Evolutionary conservation across 768 basidiomycete genomes (phyloP).

Genomic region (Lactarius indigo): DNA sequence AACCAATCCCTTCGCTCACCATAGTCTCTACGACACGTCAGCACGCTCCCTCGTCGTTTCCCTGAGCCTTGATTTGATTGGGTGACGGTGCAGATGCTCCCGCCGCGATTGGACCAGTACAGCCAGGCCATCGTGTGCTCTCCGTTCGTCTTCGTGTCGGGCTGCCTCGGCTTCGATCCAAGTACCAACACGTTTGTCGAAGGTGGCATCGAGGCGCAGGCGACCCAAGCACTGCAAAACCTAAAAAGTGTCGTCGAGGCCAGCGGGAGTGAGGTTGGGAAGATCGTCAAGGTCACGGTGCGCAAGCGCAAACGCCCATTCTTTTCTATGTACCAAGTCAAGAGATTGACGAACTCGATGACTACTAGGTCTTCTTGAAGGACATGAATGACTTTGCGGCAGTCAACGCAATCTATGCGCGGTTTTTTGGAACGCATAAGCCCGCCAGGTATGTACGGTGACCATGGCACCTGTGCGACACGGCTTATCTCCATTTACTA

Average conservation of each 20-base stretch:
- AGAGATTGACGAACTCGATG: neutral
- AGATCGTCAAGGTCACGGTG: conserved; percentile 91
- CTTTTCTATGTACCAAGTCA: no score
- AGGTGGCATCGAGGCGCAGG: conserved; percentile 76
- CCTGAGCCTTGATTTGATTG: neutral
- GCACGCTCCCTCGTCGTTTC: neutral
- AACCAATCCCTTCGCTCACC: conserved; percentile 37
- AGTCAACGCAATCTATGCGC: conserved; percentile 78
- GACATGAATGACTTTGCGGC: conserved; percentile 85
- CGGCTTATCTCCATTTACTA: neutral
- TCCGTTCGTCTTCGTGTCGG: conserved; percentile 84
- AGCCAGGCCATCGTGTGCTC: conserved; percentile 82
- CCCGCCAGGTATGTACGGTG: conserved; percentile 59
- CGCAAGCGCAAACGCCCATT: conserved; percentile 29
- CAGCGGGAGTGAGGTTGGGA: conserved; percentile 69
- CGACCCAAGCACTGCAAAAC: conserved; percentile 83
- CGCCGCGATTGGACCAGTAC: conserved; percentile 81
- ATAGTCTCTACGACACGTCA: conserved; percentile 36
- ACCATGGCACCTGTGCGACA: no score
- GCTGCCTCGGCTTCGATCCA: conserved; percentile 83
- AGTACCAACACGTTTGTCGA: conserved; percentile 62
- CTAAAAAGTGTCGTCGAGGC: conserved; percentile 80
- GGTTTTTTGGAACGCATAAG: conserved; percentile 86
- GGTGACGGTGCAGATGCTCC: conserved; percentile 55
- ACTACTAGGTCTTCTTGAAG: conserved; percentile 82